A percentile compares a stretch with the other conserved stretches of the same genome.
phyloP scores from a whole-genome alignment of 495 filamentous ascomycete species.

The Eremomyces bilateralis region DNA sequence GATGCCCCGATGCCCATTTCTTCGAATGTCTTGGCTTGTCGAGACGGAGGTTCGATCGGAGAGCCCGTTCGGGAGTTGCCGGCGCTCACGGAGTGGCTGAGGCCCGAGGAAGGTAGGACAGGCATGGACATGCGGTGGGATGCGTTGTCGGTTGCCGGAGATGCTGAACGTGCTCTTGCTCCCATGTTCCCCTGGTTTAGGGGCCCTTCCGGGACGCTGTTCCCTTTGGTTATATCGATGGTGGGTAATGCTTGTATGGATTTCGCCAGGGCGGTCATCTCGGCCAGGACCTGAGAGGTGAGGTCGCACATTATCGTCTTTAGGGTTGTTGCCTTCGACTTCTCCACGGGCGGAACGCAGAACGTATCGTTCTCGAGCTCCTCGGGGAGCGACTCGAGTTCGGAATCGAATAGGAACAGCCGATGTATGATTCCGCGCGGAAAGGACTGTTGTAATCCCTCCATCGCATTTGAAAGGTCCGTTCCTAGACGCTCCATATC shows the following conservation, averaged over 20 bases:
- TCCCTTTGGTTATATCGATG: conserved; percentile 3
- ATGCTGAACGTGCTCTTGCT: conserved; percentile 22
- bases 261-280: conserved; percentile 70
- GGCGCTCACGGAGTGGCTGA: conserved; percentile 8
- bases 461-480: no score
- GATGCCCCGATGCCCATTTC: conserved; percentile 31
- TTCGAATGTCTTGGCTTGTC: conserved; percentile 45
- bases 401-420: conserved; percentile 57
- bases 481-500: no score
- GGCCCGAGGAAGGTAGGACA: conserved; percentile 25
- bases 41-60: conserved; percentile 20
- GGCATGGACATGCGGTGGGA: conserved; percentile 67
- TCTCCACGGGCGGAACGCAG: conserved; percentile 46
- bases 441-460: conserved; percentile 26
- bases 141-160: conserved; percentile 24
- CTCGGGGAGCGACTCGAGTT: conserved; percentile 11
- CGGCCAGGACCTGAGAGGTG: conserved; percentile 60
- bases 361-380: conserved; percentile 37
- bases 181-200: neutral
- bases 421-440: conserved; percentile 58
- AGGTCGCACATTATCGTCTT: conserved; percentile 90
- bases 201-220: neutral
- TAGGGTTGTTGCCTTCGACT: conserved; percentile 67
- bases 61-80: conserved; percentile 21
- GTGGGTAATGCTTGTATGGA: conserved; percentile 59